Evolutionary conservation across 2,329 filamentous ascomycete species (phyloP), one percentile per base, ranked within the genome.

Genomic region (Ploettnerulaceae sp.): DNA sequence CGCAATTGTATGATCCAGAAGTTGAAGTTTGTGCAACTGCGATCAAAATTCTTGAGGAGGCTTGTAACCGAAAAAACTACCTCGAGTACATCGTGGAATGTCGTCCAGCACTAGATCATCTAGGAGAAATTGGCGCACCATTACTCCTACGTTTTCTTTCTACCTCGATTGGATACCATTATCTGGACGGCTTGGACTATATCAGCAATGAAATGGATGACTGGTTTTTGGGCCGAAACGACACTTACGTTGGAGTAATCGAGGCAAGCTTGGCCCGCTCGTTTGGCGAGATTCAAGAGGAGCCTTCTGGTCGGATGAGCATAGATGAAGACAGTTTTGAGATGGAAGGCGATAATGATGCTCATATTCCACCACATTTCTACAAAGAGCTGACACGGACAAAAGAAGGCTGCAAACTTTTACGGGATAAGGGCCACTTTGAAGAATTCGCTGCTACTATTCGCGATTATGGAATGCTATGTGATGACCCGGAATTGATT

Each of bases 201-300:
- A 98, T 98, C 66, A 96, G 90, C 52, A 93, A 95, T 63, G 94
- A 98, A 66, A 98, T 98, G 93, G 93, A 98, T 58, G 94, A 98
- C 68, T 98, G 93, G 93, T 98, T 97, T 63, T 74, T 98, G 22
- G 93, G 93, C 11, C 82, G 93, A 34, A 98, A 98, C 62, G 91
- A 98, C 64, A 84, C 82, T n/a, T 98, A 98, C 57, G 93, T 98
- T 40, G 79, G 82, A 28, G 78, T 97, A 31, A 91, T 98, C 31
- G 93, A 98, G 66, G 93, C 94, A n/a, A 95, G 90, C 45, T 75
- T 98, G 41, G 89, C 90, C 24, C 83, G 89, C 50, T 85, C 90
- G 0, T 90, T 95, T 62, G 66, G 75, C 55, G 56, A 74, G 64
- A 57, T 67, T 63, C 53, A 58, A 71, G 72, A 61, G 72, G 63